Percentiles rank a stretch among this genome's conserved stretches.
Evolutionary conservation across 164 flowering plant genomes (phyloP).

Genomic region (Malania oleifera): DNA sequence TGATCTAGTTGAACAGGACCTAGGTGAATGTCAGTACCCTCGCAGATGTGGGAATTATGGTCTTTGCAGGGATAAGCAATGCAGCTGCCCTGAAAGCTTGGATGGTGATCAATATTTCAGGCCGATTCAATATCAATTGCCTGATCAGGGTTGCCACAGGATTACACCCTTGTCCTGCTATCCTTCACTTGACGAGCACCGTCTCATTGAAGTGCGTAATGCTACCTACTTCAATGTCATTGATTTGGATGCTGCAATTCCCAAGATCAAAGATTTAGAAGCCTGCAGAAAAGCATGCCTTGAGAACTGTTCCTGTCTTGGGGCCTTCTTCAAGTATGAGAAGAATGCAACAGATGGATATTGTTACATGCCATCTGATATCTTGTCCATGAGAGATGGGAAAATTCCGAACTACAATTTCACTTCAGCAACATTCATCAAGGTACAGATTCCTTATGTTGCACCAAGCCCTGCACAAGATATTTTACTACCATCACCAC

Average conservation of each 20-base stretch:
- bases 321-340: slow-evolving; percentile 1
- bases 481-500: neutral
- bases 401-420: neutral
- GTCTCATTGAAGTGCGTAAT: neutral
- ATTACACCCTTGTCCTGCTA: neutral
- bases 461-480: neutral
- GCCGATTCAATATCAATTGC: neutral
- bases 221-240: neutral
- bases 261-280: neutral
- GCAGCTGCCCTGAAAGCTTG: neutral
- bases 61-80: neutral
- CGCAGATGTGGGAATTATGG: neutral
- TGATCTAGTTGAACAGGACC: neutral
- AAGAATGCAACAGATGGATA: slow-evolving; percentile 1
- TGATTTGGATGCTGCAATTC: neutral
- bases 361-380: neutral
- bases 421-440: slow-evolving; percentile 1
- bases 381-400: neutral
- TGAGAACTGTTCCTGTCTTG: neutral
- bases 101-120: neutral
- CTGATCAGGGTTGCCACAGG: neutral
- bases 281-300: neutral
- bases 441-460: slow-evolving; percentile 1
- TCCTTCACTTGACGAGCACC: neutral
- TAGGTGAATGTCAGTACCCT: neutral